A percentile compares a stretch with the other conserved stretches of the same genome.
Conservation (phyloP, 2,329 filamentous ascomycete genomes). For the Claviceps quebecensis region DNA sequence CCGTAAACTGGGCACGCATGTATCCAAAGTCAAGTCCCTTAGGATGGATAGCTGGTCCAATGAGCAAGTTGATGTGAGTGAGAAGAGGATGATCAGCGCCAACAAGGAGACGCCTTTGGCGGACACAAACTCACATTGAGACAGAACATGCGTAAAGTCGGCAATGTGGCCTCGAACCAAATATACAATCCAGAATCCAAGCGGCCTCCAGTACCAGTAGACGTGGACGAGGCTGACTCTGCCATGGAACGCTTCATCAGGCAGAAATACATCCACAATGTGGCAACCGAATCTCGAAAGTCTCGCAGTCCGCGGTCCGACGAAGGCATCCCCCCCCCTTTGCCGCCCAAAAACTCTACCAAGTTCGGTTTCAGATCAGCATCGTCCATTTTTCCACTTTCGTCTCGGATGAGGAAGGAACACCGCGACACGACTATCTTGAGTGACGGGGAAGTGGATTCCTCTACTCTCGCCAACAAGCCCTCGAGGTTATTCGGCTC, state of each 20-base stretch:
- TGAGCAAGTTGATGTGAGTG: constrained; percentile 78
- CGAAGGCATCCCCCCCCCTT: constrained; percentile 43
- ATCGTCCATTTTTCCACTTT: constrained; percentile 55
- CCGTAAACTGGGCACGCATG: constrained; percentile 91
- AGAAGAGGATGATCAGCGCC: constrained; percentile 17
- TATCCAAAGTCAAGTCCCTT: constrained; percentile 96
- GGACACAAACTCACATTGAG: background rate
- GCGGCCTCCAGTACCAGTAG: constrained; percentile 72
- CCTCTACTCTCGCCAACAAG: constrained; percentile 41
- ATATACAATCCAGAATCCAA: constrained; percentile 78
- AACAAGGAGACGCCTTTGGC: background rate
- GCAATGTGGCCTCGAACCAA: constrained; percentile 75
- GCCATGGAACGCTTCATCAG: constrained; percentile 93
- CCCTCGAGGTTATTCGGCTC: constrained; percentile 56
- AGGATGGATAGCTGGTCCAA: constrained; percentile 97
- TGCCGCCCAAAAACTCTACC: constrained; percentile 52
- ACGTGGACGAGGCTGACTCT: constrained; percentile 82
- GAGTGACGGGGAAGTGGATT: constrained; percentile 11
- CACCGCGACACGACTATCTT: constrained; percentile 18
- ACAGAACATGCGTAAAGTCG: constrained; percentile 86
- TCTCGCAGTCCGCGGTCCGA: constrained; percentile 37
- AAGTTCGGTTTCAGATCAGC: constrained; percentile 43
- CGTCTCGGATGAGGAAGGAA: constrained; percentile 46
- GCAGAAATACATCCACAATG: constrained; percentile 70
- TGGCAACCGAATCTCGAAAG: constrained; percentile 22